A percentile compares a stretch with the other conserved stretches of the same genome.
phyloP scores from a whole-genome alignment of 345 rosid genomes.

The Rhodamnia argentea region DNA sequence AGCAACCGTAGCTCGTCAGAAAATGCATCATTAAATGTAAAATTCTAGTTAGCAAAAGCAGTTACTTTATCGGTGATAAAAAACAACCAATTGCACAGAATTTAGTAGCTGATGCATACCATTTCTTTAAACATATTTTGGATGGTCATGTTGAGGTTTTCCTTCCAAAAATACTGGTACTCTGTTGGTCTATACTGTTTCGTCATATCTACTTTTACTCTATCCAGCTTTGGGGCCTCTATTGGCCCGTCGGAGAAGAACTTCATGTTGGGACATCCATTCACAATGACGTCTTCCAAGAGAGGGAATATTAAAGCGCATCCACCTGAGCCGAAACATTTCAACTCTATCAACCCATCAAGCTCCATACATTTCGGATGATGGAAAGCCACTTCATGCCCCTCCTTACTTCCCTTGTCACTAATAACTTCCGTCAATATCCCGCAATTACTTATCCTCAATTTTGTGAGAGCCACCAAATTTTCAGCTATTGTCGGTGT shows the following conservation, averaged over 20 bases:
- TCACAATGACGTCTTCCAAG: not conserved
- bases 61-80: accelerated
- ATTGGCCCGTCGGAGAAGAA: not conserved
- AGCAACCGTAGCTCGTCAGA: accelerated
- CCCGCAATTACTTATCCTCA: not conserved
- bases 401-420: not conserved
- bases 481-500: not conserved
- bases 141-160: not conserved
- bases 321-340: not conserved
- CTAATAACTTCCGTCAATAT: not conserved
- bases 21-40: not conserved
- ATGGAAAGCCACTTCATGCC: not conserved
- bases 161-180: not conserved
- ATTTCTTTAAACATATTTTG: not conserved
- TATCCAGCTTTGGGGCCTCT: accelerated
- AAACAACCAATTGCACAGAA: not conserved
- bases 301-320: not conserved
- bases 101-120: not conserved
- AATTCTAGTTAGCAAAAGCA: not conserved
- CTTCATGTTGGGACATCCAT: not conserved
- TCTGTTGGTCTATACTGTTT: no score
- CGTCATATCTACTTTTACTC: not conserved
- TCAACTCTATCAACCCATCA: not conserved
- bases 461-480: not conserved
- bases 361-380: not conserved